A percentile compares a stretch with the other conserved stretches of the same genome.
Conservation (phyloP, 2,329 filamentous ascomycete species). For the Colletotrichum sp. region DNA sequence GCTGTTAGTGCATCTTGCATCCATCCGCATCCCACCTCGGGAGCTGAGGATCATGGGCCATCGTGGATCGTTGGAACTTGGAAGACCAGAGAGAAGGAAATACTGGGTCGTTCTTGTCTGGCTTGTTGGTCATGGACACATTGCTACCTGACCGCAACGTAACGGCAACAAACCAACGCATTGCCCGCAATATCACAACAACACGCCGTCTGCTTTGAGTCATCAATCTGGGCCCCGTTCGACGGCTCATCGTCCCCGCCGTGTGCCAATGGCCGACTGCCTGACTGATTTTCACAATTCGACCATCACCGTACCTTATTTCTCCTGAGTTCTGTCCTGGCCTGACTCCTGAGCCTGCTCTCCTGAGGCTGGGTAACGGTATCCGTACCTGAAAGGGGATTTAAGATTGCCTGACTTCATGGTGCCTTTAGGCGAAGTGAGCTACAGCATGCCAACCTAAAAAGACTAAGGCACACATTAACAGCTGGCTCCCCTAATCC, state of each 20-base stretch:
- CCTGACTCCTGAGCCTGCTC: neutral
- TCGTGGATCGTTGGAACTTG: slow-evolving; percentile 4
- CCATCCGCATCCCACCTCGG: slow-evolving; percentile 3
- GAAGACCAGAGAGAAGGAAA: slow-evolving; percentile 9
- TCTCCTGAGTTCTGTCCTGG: neutral
- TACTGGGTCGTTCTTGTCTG: neutral
- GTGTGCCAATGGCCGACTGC: neutral
- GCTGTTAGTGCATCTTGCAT: neutral
- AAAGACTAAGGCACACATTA: neutral
- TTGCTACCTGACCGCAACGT: neutral
- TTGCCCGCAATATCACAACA: neutral
- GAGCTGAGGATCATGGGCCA: neutral
- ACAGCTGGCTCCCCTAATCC: neutral
- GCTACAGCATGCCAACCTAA: neutral
- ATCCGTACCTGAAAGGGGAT: neutral
- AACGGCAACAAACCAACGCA: neutral
- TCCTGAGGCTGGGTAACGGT: neutral
- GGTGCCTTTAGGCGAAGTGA: slow-evolving; percentile 4
- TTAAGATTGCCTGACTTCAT: slow-evolving; percentile 6
- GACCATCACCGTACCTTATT: neutral
- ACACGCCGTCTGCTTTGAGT: neutral
- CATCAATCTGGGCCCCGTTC: neutral
- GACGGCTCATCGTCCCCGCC: neutral
- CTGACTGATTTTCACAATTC: neutral
- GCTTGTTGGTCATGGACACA: neutral